A percentile compares a stretch with the other conserved stretches of the same genome.
Conservation (phyloP, 2,329 filamentous ascomycete species). For the Alternaria gansuensis region DNA sequence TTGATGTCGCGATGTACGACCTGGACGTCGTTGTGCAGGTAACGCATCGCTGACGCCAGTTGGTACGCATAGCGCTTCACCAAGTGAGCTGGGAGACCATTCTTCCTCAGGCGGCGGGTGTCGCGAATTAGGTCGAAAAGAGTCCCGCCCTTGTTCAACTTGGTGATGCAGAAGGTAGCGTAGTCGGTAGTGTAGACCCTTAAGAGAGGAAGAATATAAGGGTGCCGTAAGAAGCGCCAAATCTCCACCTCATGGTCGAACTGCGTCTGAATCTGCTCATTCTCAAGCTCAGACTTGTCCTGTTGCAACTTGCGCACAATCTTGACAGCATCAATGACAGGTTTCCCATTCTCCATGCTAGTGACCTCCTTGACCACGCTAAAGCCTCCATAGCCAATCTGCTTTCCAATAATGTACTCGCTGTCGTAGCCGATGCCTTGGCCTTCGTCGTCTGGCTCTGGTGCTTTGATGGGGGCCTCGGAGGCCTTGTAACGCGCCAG, state of each 20-base stretch:
- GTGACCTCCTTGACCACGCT: constrained; percentile 73
- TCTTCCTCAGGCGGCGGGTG: constrained; percentile 55
- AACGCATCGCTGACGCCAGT: constrained; percentile 70
- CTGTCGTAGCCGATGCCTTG: constrained; percentile 68
- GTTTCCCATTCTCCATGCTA: constrained; percentile 65
- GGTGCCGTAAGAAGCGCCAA: constrained; percentile 71
- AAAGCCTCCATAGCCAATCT: constrained; percentile 72
- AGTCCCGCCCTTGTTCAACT: constrained; percentile 69
- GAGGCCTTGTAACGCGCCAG: constrained; percentile 62
- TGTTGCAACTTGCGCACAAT: constrained; percentile 69
- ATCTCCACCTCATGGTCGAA: constrained; percentile 74
- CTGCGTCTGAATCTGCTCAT: constrained; percentile 71
- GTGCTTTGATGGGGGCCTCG: constrained; percentile 50
- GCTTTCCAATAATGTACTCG: constrained; percentile 72
- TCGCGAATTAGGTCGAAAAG: constrained; percentile 69
- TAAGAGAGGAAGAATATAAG: constrained; percentile 68
- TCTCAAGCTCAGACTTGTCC: constrained; percentile 66
- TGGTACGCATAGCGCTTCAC: constrained; percentile 70
- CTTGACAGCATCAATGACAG: constrained; percentile 70
- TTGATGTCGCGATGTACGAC: constrained; percentile 75
- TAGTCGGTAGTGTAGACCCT: constrained; percentile 72
- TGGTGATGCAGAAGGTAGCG: constrained; percentile 75
- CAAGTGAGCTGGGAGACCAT: constrained; percentile 60
- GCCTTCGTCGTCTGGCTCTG: constrained; percentile 71
- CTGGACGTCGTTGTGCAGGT: constrained; percentile 72